Evolutionary conservation across 768 basidiomycete species (phyloP).

Genomic region (Suillus placidus): DNA sequence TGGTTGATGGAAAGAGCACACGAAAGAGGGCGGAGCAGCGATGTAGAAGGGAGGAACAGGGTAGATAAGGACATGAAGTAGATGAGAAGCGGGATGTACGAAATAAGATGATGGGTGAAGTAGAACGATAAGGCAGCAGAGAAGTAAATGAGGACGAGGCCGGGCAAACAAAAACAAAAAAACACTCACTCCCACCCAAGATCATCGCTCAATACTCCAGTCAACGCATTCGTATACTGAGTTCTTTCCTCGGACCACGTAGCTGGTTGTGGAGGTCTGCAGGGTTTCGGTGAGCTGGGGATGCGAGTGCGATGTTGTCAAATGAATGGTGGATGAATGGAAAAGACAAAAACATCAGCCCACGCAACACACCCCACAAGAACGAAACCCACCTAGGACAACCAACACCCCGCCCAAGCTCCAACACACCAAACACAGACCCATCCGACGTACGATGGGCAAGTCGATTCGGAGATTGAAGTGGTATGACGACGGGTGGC

Average conservation of each 20-base stretch:
- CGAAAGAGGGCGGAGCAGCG: background rate
- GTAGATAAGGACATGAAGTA: background rate
- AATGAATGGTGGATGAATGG: background rate
- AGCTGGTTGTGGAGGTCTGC: background rate
- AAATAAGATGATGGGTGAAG: background rate
- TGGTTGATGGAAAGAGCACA: too few relatives aligned
- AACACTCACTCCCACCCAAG: constrained; percentile 55
- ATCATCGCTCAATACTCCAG: constrained; percentile 43
- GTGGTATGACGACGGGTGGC: background rate
- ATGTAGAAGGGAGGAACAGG: background rate
- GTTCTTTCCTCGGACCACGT: constrained; percentile 21
- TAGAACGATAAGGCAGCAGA: background rate
- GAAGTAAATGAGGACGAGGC: too few relatives aligned
- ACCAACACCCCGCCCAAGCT: background rate
- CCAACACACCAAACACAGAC: background rate
- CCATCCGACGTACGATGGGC: background rate
- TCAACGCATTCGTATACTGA: constrained; percentile 32
- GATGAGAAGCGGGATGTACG: background rate
- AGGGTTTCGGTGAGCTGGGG: background rate
- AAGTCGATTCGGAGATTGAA: background rate
- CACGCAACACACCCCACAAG: background rate
- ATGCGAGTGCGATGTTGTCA: too few relatives aligned
- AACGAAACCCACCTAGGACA: background rate
- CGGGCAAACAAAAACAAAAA: background rate
- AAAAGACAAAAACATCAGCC: background rate